A percentile compares a stretch with the other conserved stretches of the same genome.
These are phyloP conservation scores for Termitomyces sp. DNA, from an alignment of 768 basidiomycete species.

Conservation along the genomic window DNA sequence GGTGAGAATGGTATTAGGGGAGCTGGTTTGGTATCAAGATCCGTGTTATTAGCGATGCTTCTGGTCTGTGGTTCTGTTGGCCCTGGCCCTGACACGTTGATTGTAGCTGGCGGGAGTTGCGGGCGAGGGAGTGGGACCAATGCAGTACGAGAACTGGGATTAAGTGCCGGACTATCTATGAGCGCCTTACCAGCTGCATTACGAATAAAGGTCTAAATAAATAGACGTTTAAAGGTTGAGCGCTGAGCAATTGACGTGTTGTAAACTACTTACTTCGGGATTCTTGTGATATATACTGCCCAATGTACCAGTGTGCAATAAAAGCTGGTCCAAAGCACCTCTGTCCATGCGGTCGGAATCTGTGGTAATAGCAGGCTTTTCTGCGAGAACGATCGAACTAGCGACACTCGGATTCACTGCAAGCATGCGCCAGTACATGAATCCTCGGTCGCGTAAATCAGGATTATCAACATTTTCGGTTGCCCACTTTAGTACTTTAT, in stretches of 20 bases:
- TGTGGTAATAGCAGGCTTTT: conserved; percentile 96
- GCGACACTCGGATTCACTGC: conserved; percentile 89
- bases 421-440: conserved; percentile 99
- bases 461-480: conserved; percentile 99
- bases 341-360: conserved; percentile 98
- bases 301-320: conserved; percentile 90
- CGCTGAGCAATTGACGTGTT: background rate
- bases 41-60: conserved; percentile 16
- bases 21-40: conserved; percentile 24
- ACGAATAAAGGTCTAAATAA: conserved; percentile 81
- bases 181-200: conserved; percentile 81
- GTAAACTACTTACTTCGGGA: conserved; percentile 59
- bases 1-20: conserved; percentile 24
- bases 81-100: conserved; percentile 60
- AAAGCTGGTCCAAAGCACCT: conserved; percentile 88
- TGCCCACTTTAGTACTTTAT: conserved; percentile 94
- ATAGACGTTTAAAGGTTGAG: background rate
- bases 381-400: conserved; percentile 83
- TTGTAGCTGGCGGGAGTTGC: conserved; percentile 36
- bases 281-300: conserved; percentile 98
- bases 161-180: conserved; percentile 84
- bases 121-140: conserved; percentile 56
- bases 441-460: conserved; percentile 93
- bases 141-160: conserved; percentile 69
- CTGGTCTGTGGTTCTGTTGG: conserved; percentile 41